These are phyloP conservation scores for Populus tremula DNA, from an alignment of 345 rosid species.

Conservation along the genomic window DNA sequence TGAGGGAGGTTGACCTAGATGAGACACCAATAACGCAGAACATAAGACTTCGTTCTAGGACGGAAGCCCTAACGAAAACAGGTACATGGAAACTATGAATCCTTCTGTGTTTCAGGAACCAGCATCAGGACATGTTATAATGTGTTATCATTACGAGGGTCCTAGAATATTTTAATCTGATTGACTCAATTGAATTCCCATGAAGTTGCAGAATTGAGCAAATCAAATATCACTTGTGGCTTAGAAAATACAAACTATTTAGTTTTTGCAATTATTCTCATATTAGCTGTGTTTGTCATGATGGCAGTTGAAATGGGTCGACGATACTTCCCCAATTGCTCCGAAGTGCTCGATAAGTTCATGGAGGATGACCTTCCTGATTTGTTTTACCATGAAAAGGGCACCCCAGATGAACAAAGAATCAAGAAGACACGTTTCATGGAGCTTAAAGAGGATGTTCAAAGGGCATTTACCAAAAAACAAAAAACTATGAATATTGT, in stretches of 20 bases:
- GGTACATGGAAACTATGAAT: slow-evolving; percentile 38
- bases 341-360: slow-evolving; percentile 81
- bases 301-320: slow-evolving; percentile 81
- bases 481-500: no score
- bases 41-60: slow-evolving; percentile 60
- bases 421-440: slow-evolving; percentile 62
- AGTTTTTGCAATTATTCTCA: no score
- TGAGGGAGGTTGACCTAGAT: slow-evolving; percentile 76
- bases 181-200: not conserved
- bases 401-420: slow-evolving; percentile 57
- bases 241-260: no score
- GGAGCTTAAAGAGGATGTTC: slow-evolving; percentile 82
- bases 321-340: slow-evolving; percentile 81
- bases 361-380: slow-evolving; percentile 96
- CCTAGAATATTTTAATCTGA: not conserved
- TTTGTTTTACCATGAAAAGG: slow-evolving; percentile 66
- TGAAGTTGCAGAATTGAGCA: no score
- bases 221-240: no score
- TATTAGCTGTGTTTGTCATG: no score
- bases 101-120: not conserved
- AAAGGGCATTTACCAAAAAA: slow-evolving; percentile 55
- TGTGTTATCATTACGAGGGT: not conserved
- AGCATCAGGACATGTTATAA: not conserved
- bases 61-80: slow-evolving; percentile 90
- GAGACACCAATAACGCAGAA: slow-evolving; percentile 76